phyloP scores from a whole-genome alignment of 805 yeast genomes.

The Hanseniaspora mollemarum region DNA sequence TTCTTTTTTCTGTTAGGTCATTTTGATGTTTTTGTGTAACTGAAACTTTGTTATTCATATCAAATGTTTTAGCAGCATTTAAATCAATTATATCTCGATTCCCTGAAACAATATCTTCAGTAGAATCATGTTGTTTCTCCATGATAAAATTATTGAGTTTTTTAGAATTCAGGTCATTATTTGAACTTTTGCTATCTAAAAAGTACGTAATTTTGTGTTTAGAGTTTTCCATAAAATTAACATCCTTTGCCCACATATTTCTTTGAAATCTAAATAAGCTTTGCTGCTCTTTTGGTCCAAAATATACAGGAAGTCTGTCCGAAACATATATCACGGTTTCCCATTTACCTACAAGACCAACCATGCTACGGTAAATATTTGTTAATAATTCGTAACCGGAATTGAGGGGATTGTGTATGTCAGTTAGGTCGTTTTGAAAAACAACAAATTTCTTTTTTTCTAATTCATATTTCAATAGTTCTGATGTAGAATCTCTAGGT shows the following conservation, averaged over 20 bases:
- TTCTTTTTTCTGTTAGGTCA: slow-evolving; percentile 1
- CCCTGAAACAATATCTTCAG: too few species aligned
- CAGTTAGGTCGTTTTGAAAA: slow-evolving; percentile 1
- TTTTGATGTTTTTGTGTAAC: background rate
- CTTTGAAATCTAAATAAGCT: background rate
- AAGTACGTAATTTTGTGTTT: slow-evolving; percentile 1
- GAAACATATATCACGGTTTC: slow-evolving; percentile 20
- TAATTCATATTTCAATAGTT: slow-evolving; percentile 31
- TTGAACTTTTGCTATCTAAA: background rate
- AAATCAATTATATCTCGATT: too few species aligned
- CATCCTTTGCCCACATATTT: slow-evolving; percentile 15
- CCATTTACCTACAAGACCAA: slow-evolving; percentile 37
- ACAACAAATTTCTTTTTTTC: slow-evolving; percentile 15
- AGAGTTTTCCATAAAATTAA: slow-evolving; percentile 11
- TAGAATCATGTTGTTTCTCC: too few species aligned
- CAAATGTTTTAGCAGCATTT: background rate
- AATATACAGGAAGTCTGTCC: slow-evolving; percentile 11
- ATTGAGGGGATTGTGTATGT: slow-evolving; percentile 21
- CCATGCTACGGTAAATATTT: slow-evolving; percentile 40
- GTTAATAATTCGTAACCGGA: slow-evolving; percentile 36
- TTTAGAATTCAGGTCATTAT: background rate
- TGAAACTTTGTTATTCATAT: background rate
- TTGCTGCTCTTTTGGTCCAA: slow-evolving; percentile 12
- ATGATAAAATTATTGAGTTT: too few species aligned
- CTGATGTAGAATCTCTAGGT: slow-evolving; percentile 38